These are phyloP conservation scores for Boletus pseudopeckii DNA, from an alignment of 768 basidiomycete species.

Conservation along the genomic window DNA sequence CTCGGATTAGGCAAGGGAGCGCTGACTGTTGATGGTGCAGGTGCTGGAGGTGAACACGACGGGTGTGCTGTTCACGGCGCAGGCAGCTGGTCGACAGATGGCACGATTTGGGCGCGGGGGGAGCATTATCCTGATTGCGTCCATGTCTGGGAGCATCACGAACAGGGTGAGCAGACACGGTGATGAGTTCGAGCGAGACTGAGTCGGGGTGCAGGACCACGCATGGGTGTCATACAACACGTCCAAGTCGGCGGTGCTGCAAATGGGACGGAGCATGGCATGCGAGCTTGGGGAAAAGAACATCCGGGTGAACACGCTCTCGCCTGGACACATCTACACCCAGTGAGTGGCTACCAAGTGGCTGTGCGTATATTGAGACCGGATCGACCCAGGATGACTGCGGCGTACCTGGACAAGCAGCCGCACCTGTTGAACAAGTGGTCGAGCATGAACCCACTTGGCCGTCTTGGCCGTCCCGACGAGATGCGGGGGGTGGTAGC, in stretches of 20 bases:
- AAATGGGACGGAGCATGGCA: conserved; percentile 81
- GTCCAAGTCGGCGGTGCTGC: conserved; percentile 74
- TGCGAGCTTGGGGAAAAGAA: conserved; percentile 65
- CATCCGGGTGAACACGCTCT: conserved; percentile 74
- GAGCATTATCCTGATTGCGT: conserved; percentile 57
- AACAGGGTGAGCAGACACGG: conserved; percentile 48
- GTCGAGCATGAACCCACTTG: conserved; percentile 67
- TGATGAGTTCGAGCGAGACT: not conserved
- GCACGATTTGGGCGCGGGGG: conserved; percentile 43
- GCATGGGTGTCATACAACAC: conserved; percentile 76
- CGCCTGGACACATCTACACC: conserved; percentile 76
- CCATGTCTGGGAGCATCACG: conserved; percentile 65
- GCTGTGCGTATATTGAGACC: conserved; percentile 3
- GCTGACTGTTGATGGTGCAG: conserved; percentile 30
- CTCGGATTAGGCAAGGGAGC: no score
- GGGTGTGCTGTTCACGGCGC: conserved; percentile 58
- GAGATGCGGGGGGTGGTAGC: conserved; percentile 68
- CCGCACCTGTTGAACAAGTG: conserved; percentile 63
- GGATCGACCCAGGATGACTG: conserved; percentile 58
- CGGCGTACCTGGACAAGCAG: conserved; percentile 61
- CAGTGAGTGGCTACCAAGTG: conserved; percentile 39
- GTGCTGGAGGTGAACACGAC: conserved; percentile 65
- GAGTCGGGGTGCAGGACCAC: conserved; percentile 47
- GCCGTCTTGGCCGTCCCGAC: conserved; percentile 66
- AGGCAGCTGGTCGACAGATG: conserved; percentile 61